Evolutionary conservation across 139 green algal genomes (phyloP).

Genomic region (Edaphochlamys debaryana): DNA sequence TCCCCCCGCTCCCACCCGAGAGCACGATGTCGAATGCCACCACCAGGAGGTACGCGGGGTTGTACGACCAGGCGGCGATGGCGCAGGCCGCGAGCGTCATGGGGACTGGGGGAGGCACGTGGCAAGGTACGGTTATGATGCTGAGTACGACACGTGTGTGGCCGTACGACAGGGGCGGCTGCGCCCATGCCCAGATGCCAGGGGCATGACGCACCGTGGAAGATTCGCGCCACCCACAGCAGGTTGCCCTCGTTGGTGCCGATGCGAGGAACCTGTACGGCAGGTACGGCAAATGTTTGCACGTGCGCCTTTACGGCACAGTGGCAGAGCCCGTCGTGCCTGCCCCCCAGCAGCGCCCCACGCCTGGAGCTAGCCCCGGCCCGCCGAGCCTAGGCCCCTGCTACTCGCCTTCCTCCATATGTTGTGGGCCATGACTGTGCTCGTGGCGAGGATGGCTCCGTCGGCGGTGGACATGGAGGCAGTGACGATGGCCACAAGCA

Average conservation of each 20-base stretch:
- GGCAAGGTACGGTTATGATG: no score
- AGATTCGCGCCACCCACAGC: slow-evolving; percentile 39
- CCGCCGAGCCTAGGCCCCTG: background rate
- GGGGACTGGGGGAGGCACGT: no score
- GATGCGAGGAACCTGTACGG: no score
- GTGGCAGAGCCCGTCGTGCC: no score
- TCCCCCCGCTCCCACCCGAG: no score
- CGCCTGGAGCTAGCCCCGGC: background rate
- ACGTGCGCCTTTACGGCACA: no score
- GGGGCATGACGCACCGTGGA: no score
- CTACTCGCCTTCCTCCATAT: slow-evolving; percentile 44
- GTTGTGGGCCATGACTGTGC: slow-evolving; percentile 62
- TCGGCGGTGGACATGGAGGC: slow-evolving; percentile 51
- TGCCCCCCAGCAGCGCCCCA: no score
- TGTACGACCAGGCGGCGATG: slow-evolving; percentile 40
- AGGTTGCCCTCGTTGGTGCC: slow-evolving; percentile 41
- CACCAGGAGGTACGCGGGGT: slow-evolving; percentile 57
- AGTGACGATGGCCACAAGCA: slow-evolving; percentile 51
- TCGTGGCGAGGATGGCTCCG: slow-evolving; percentile 58
- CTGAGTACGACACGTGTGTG: no score
- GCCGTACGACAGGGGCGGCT: no score
- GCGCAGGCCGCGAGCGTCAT: slow-evolving; percentile 47
- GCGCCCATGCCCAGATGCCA: no score
- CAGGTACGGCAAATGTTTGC: no score
- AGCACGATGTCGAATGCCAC: slow-evolving; percentile 63